These are phyloP conservation scores for Croton setiger DNA, from an alignment of 441 rosid genomes.

Conservation along the genomic window DNA sequence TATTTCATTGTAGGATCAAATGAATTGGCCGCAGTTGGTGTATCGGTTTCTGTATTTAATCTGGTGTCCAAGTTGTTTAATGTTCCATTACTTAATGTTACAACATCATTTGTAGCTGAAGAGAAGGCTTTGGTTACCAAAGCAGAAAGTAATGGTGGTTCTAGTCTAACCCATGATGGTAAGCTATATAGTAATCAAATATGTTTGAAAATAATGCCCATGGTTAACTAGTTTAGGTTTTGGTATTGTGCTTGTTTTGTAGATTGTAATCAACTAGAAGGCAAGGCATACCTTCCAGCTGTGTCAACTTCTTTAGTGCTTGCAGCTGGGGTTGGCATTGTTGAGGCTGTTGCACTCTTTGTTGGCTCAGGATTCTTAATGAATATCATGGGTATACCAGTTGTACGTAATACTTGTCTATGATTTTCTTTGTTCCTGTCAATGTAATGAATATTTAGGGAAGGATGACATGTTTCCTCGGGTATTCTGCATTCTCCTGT, in stretches of 20 bases:
- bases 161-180: slow-evolving; percentile 22
- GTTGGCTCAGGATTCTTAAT: slow-evolving; percentile 71
- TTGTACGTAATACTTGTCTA: slow-evolving; percentile 53
- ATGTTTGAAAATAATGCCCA: not conserved
- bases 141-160: slow-evolving; percentile 26
- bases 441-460: not conserved
- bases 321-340: slow-evolving; percentile 79
- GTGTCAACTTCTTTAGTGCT: slow-evolving; percentile 76
- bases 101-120: slow-evolving; percentile 90
- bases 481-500: not conserved
- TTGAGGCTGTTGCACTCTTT: slow-evolving; percentile 66
- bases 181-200: slow-evolving; percentile 7
- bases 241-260: slow-evolving; percentile 12
- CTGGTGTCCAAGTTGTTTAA: slow-evolving; percentile 82
- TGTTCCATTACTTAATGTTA: slow-evolving; percentile 82
- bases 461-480: not conserved
- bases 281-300: slow-evolving; percentile 63
- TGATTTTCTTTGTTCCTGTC: not conserved
- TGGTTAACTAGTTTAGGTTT: not conserved
- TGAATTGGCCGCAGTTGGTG: slow-evolving; percentile 92
- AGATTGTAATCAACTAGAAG: slow-evolving; percentile 37
- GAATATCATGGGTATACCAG: slow-evolving; percentile 94
- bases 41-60: slow-evolving; percentile 78
- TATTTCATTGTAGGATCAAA: slow-evolving; percentile 53
- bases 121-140: slow-evolving; percentile 57